A percentile compares a stretch with the other conserved stretches of the same genome.
Conservation (phyloP, 1,139 yeast species). For the Diutina scorzettiae region DNA sequence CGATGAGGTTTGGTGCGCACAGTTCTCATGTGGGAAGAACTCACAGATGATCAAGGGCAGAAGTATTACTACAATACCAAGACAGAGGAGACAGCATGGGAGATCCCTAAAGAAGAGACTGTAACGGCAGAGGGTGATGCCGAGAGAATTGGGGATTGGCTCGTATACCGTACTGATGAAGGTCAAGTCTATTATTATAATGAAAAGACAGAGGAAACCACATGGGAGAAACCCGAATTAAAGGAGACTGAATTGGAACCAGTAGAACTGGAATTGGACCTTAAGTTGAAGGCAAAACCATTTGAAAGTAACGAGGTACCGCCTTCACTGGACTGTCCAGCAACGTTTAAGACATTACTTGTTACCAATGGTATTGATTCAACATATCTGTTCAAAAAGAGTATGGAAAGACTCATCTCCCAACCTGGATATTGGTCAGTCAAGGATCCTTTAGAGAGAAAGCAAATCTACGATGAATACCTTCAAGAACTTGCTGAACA, state of each 20-base stretch:
- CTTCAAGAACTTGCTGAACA: slow-evolving; percentile 41
- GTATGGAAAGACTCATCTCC: slow-evolving; percentile 45
- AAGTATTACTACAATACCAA: slow-evolving; percentile 57
- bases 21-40: slow-evolving; percentile 55
- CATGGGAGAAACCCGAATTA: slow-evolving; percentile 62
- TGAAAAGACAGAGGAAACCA: slow-evolving; percentile 49
- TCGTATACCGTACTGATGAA: slow-evolving; percentile 51
- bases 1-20: too few species aligned
- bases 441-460: slow-evolving; percentile 47
- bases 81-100: slow-evolving; percentile 74
- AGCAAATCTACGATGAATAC: slow-evolving; percentile 54
- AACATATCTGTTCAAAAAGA: slow-evolving; percentile 64
- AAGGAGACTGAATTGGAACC: slow-evolving; percentile 15
- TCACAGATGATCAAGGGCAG: slow-evolving; percentile 53
- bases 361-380: slow-evolving; percentile 46
- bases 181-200: slow-evolving; percentile 68
- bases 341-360: slow-evolving; percentile 38
- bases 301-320: not conserved
- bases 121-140: not conserved
- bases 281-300: not conserved
- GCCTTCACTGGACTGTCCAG: not conserved
- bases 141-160: slow-evolving; percentile 32
- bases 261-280: not conserved
- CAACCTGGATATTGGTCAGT: slow-evolving; percentile 65
- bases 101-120: slow-evolving; percentile 51